Evolutionary conservation across 2,329 filamentous ascomycete species (phyloP), one percentile per base, ranked within the genome.

Genomic region (Penicillium crustosum): DNA sequence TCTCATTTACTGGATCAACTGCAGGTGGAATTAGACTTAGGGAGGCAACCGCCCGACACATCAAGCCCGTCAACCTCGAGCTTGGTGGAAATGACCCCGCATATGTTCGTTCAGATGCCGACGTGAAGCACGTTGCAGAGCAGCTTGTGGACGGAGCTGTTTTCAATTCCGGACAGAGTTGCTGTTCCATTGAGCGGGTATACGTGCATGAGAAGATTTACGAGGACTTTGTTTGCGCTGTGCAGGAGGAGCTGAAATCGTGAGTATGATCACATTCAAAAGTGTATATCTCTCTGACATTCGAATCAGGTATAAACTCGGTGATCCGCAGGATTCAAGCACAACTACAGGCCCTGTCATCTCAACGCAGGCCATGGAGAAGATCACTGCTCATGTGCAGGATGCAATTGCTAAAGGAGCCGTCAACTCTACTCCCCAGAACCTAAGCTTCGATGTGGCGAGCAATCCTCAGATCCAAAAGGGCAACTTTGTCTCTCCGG

Each of bases 111-210:
- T 80, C 80, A 6, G 93, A 96, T 66, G 91, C 93, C 0, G 91
- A 96, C 70, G 76, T 96, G 53, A 85, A 85, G 53, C 96, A 91
- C 89, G 92, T 89, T 0, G 93, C 93, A 0, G 91, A 89, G 65
- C 90, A 96, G 76, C 91, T 96, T 67, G 92, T 96, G 12, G 93
- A 96, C 64, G 92, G 92, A 31, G 88, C 91, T 6, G 79, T 97
- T 44, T 96, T 96, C 81, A 96, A 96, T 79, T 96, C 92, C 36
- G 93, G 93, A 15, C 93, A 97, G 79, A 95, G 91, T 71, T 97
- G 93, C 80, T 96, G 93, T 77, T 89, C 90, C 35, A 81, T 96
- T 48, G 93, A 97, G 78, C 83, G 93, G 25, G 85, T 96, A 10
- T 96, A 96, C 66, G 92, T 96, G 4, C 86, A 93, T 66, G 89